Percentiles rank a stretch among this genome's conserved stretches.
These are phyloP conservation scores for Neocatenulostroma microsporum DNA, from an alignment of 2,329 filamentous ascomycete species.

Conservation along the genomic window DNA sequence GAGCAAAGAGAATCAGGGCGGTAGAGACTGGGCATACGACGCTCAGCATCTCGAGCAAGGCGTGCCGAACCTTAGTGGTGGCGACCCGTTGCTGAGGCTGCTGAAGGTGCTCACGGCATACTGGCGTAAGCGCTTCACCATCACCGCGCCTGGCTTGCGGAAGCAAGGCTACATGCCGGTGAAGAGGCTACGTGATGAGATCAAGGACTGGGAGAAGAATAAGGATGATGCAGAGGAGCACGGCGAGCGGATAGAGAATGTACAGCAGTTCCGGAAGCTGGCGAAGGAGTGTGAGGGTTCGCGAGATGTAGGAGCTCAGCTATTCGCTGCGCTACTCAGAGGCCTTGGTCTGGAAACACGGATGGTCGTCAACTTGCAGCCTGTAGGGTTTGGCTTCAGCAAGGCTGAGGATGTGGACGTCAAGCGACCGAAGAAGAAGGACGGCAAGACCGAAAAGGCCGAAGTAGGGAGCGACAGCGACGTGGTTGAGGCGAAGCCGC, in stretches of 20 bases:
- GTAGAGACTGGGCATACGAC: conserved; percentile 63
- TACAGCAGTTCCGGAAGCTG: conserved; percentile 60
- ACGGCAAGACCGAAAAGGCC: conserved; percentile 4
- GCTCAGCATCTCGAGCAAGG: conserved; percentile 64
- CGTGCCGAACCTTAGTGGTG: conserved; percentile 67
- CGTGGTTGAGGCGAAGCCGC: conserved; percentile 12
- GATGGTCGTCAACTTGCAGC: conserved; percentile 77
- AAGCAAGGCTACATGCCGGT: conserved; percentile 83
- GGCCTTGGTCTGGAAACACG: conserved; percentile 74
- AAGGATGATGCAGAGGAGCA: conserved; percentile 56
- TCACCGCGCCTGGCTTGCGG: conserved; percentile 71
- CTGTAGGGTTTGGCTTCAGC: conserved; percentile 83
- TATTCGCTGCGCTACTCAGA: conserved; percentile 79
- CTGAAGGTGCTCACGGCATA: conserved; percentile 70
- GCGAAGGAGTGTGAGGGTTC: conserved; percentile 71
- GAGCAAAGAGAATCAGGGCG: conserved; percentile 35
- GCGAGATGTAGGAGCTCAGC: conserved; percentile 76
- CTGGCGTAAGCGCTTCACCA: conserved; percentile 78
- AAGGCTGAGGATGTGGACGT: conserved; percentile 70
- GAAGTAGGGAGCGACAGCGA: conserved; percentile 11
- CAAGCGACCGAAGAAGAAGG: conserved; percentile 31
- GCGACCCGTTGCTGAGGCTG: conserved; percentile 71
- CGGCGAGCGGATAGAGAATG: conserved; percentile 64
- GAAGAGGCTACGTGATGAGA: conserved; percentile 64
- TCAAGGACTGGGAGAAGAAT: conserved; percentile 60